A percentile compares a stretch with the other conserved stretches of the same genome.
Evolutionary conservation across 768 basidiomycete genomes (phyloP).

Genomic region (Hygrophorus pudorinus): DNA sequence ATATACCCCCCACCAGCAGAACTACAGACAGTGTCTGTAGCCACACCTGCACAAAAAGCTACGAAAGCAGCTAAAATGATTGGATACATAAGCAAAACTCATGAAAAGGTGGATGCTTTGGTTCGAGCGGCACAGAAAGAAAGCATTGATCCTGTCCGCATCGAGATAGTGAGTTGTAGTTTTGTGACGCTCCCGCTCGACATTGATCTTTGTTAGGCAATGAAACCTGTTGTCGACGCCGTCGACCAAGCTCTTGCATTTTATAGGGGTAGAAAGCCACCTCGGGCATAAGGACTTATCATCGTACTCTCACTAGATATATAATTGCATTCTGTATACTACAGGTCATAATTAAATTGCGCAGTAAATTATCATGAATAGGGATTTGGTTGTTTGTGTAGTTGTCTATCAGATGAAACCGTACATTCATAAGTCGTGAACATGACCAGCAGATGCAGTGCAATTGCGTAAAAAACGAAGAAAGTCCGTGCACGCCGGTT

Average conservation of each 20-base stretch:
- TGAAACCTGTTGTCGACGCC: slow-evolving; percentile 66
- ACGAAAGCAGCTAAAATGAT: slow-evolving; percentile 85
- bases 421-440: slow-evolving; percentile 72
- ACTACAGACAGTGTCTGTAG: slow-evolving; percentile 32
- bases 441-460: slow-evolving; percentile 73
- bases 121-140: slow-evolving; percentile 49
- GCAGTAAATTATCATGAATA: slow-evolving; percentile 23
- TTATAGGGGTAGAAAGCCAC: slow-evolving; percentile 31
- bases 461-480: slow-evolving; percentile 81
- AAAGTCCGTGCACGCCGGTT: slow-evolving; percentile 84
- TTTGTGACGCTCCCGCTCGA: background rate
- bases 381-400: slow-evolving; percentile 44
- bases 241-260: slow-evolving; percentile 65
- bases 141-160: slow-evolving; percentile 50
- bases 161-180: slow-evolving; percentile 48
- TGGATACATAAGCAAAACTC: slow-evolving; percentile 67
- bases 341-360: slow-evolving; percentile 6
- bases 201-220: slow-evolving; percentile 36
- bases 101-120: slow-evolving; percentile 75
- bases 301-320: slow-evolving; percentile 5
- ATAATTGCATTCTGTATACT: slow-evolving; percentile 10
- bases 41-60: slow-evolving; percentile 60
- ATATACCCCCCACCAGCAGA: slow-evolving; percentile 69
- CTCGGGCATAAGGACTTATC: slow-evolving; percentile 14
- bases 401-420: slow-evolving; percentile 34